Evolutionary conservation across 2,329 filamentous ascomycete species (phyloP), one percentile per base, ranked within the genome.

Genomic region (Apiospora phragmitis): DNA sequence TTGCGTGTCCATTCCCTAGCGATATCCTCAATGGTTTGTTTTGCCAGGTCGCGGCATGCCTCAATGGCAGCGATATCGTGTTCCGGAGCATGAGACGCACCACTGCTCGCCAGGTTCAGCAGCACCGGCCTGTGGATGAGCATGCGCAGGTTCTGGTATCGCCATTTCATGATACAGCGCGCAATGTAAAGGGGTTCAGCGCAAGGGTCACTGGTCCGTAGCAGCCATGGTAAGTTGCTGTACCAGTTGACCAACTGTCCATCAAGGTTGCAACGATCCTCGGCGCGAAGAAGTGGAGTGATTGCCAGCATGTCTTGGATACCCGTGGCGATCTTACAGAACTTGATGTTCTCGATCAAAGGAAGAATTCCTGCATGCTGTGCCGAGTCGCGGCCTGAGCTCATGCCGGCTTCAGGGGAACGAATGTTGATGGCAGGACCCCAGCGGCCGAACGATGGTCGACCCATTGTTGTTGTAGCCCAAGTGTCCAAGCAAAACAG

Each of bases 121-220:
- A 95, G 85, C 0, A 92, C 90, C 0, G 93, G 92, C 3, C 93
- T 87, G 79, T 94, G 91, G 29, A 95, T 87, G 1, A 95, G 86
- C 81, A 94, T 92, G 65, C 92, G 90, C 65, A 94, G 86, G 75
- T 94, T 94, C 77, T 93, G 90, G 78, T 93, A 95, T 18, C 93
- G 88, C 93, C 93, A 95, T 79, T 93, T 92, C 91, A 94, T 94
- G 75, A 94, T 88, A 73, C 90, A 90, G 68, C 92, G 87, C 0
- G 91, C 89, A 67, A 92, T 91, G 73, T 89, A 90, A 24, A 94
- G 86, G 2, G 91, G 89, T 74, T 93, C 91, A 0, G 91, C 90
- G 77, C 91, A 93, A 12, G 91, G 88, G 70, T 94, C 90, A 14
- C 84, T 88, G 26, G 89, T 88, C 74, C 88, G 85, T 43, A 92